Base-by-base conservation (phyloP, 306 rosid genomes). In the Citrullus mucosospermus region DNA sequence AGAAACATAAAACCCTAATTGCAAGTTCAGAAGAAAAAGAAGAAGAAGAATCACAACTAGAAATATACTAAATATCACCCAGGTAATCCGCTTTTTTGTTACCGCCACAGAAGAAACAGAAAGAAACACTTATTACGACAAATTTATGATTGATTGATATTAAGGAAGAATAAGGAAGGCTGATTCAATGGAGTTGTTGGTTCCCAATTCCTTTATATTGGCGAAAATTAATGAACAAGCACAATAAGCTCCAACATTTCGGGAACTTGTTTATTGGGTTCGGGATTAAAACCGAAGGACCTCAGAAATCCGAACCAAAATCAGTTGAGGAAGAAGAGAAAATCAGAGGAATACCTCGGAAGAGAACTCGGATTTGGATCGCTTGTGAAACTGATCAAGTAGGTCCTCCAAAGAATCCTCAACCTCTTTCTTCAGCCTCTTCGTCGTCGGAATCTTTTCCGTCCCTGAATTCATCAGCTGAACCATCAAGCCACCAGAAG, bases 341-440 rank as follows among this genome's bases (percentile, higher is more conserved):
- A 48, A n/a, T n/a, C 77, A 34, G 28, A 20, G 53, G 3, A 79
- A 79, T 46, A 91, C 98, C 94, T 91, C 62, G 3, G 88, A 25
- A 53, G 85, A 44, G 16, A 82, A 69, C 39, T 81, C 59, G 36
- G 85, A 81, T 80, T 88, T 93, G 80, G 82, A 60, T n/a, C 96
- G 97, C 85, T 91, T 93, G 70, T 71, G 80, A 30, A 87, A 82
- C 6, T 93, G 89, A 9, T 83, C 89, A 63, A 83, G 85, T 17
- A 87, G 85, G 36, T 89, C 92, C 41, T 91, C 92, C 9, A 86
- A 81, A 1, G 88, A 36, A 15, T 93, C 98, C 78, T 89, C 97
- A 38, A 88, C 85, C 88, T 91, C 98, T 81, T 86, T 68, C 84
- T 91, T 93, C 81, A 88, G 87, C 50, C 88, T 82, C 44, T 69